A percentile compares a stretch with the other conserved stretches of the same genome.
These are phyloP conservation scores for Penicillium angulare DNA, from an alignment of 495 filamentous ascomycete species.

Conservation along the genomic window DNA sequence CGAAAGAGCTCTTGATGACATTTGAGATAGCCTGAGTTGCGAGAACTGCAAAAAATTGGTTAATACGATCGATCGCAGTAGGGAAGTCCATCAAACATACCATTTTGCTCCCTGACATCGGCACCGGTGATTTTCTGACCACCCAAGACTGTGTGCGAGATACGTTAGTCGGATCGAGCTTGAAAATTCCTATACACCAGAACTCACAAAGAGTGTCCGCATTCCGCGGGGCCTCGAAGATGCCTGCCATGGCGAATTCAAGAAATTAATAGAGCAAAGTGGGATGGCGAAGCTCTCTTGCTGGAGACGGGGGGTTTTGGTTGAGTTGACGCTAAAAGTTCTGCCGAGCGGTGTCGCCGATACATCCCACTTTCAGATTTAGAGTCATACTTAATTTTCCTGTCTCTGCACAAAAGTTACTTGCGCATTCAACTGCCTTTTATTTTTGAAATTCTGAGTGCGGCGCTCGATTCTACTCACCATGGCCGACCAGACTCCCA, in stretches of 20 bases:
- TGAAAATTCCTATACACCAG: neutral
- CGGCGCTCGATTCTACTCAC: conserved; percentile 21
- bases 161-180: conserved; percentile 22
- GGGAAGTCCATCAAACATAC: conserved; percentile 43
- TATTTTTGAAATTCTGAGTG: conserved; percentile 19
- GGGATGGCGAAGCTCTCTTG: conserved; percentile 36
- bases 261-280: conserved; percentile 23
- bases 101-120: conserved; percentile 96
- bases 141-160: conserved; percentile 68
- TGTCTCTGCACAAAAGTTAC: conserved; percentile 3
- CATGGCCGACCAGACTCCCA: conserved; percentile 42
- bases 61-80: conserved; percentile 5
- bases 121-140: conserved; percentile 92
- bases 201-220: conserved; percentile 76
- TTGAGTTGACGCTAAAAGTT: conserved; percentile 44
- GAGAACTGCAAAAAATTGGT: conserved; percentile 57
- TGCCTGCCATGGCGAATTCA: conserved; percentile 66
- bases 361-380: conserved; percentile 43
- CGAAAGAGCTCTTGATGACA: conserved; percentile 98
- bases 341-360: conserved; percentile 46
- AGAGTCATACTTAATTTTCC: conserved; percentile 24
- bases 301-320: conserved; percentile 28
- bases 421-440: conserved; percentile 17
- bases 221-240: conserved; percentile 87
- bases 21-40: conserved; percentile 97